Base-by-base conservation (phyloP, 352 stramenopile genomes). In the Pythium plurisporium region DNA sequence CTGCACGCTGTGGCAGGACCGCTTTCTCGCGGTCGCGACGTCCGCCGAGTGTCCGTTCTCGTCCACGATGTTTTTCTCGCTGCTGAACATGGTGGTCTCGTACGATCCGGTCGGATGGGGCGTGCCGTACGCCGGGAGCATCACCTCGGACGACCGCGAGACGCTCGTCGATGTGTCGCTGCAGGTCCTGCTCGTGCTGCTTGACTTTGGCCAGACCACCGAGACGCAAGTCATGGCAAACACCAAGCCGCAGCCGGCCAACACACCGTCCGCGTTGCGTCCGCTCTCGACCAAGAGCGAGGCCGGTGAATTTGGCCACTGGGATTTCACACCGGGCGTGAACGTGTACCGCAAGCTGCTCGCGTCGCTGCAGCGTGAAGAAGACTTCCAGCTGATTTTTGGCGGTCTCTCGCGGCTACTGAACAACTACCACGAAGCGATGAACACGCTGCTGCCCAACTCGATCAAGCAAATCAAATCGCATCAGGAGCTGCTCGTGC, bases 401-500 rank as follows among this genome's bases (percentile, higher is more conserved):
- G 69, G 84, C 12, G 95, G 96, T 1, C 83, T 99, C 36, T 89
- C 91, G n/a, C 78, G 89, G n/a, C 72, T 99, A n/a, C 74, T 99
- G 30, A 94, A 97, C 63, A 99, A 98, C 68, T 92, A 97, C 40
- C 96, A 98, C 70, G 73, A 98, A 67, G 85, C 80, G 5, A 86
- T 98, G 76, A 98, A 76, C 67, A 97, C 94, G 20, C 86, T 98
- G 19, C 69, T 99, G 49, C 95, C 95, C 10, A 93, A 95, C 55
- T 97, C 91, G 31, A 89, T 96, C 43, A 89, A 89, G 40, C 86
- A 97, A 66, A 89, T 99, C 63, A 91, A 98, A 52, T 98, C 91
- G 62, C 93, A 98, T 65, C 96, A 99, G 50, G 97, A 99, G 67
- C 48, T 99, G 26, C 76, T 99, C 6, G 94, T 99, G 29, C 72